phyloP scores from a whole-genome alignment of 192 early-diverging fungal species.

The Rhizophlyctis rosea region DNA sequence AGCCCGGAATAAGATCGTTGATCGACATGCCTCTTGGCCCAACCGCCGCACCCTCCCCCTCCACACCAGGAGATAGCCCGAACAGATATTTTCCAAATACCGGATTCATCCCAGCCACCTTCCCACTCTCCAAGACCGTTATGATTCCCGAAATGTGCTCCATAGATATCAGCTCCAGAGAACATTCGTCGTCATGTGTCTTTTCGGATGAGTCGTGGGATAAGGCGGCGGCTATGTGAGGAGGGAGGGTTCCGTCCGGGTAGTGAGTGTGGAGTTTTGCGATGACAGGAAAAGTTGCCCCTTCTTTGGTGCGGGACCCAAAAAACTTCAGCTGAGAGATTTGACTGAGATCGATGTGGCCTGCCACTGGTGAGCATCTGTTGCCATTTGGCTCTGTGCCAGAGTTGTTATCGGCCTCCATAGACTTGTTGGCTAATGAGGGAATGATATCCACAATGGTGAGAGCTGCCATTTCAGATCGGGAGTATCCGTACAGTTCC shows the following conservation, averaged over 20 bases:
- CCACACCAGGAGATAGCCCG: constrained; percentile 51
- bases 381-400: no score
- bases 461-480: not conserved
- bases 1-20: constrained; percentile 56
- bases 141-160: constrained; percentile 63
- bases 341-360: constrained; percentile 42
- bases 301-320: constrained; percentile 47
- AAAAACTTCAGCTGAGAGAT: constrained; percentile 58
- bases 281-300: constrained; percentile 57
- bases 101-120: constrained; percentile 54
- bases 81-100: constrained; percentile 65
- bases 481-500: constrained; percentile 44
- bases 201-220: not conserved
- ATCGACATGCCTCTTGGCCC: constrained; percentile 51
- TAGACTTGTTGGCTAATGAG: not conserved
- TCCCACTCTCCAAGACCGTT: constrained; percentile 46
- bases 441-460: not conserved
- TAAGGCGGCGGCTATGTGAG: no score
- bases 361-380: no score
- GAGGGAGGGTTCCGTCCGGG: constrained; percentile 34
- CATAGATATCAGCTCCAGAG: constrained; percentile 55
- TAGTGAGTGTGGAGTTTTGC: constrained; percentile 14
- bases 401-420: not conserved
- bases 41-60: constrained; percentile 43
- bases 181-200: not conserved